Evolutionary conservation across 1,284 basidiomycete species (phyloP).

Genomic region (Spongispora temasekensis): DNA sequence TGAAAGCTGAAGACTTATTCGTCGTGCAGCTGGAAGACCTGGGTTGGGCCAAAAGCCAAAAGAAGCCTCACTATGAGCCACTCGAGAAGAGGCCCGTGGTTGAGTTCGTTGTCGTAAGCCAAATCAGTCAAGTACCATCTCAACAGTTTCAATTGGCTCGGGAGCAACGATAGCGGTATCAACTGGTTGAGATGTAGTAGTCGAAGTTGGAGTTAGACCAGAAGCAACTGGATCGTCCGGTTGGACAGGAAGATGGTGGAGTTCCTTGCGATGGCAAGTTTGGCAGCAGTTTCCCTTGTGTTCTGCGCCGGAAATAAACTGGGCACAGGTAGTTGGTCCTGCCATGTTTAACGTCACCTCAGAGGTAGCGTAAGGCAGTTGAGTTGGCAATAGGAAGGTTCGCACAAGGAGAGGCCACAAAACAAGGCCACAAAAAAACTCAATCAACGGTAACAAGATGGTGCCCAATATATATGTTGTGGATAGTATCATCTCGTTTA

Average conservation of each 20-base stretch:
- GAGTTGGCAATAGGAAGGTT: too few relatives aligned
- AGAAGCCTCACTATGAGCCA: neutral
- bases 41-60: neutral
- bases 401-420: too few relatives aligned
- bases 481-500: too few relatives aligned
- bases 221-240: too few relatives aligned
- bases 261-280: neutral
- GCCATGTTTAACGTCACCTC: too few relatives aligned
- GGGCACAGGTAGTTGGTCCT: neutral
- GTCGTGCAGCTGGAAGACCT: neutral
- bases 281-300: neutral
- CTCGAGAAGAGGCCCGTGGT: neutral
- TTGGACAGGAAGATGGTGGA: neutral
- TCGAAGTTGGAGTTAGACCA: neutral
- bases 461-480: too few relatives aligned
- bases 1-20: too few relatives aligned
- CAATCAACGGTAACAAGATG: too few relatives aligned
- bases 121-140: neutral
- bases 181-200: too few relatives aligned
- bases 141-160: neutral
- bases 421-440: too few relatives aligned
- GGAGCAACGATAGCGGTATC: too few relatives aligned
- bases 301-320: constrained; percentile 1
- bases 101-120: neutral
- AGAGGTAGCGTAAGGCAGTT: too few relatives aligned